phyloP scores from a whole-genome alignment of 2,329 filamentous ascomycete species.

The Neonectria sp. region DNA sequence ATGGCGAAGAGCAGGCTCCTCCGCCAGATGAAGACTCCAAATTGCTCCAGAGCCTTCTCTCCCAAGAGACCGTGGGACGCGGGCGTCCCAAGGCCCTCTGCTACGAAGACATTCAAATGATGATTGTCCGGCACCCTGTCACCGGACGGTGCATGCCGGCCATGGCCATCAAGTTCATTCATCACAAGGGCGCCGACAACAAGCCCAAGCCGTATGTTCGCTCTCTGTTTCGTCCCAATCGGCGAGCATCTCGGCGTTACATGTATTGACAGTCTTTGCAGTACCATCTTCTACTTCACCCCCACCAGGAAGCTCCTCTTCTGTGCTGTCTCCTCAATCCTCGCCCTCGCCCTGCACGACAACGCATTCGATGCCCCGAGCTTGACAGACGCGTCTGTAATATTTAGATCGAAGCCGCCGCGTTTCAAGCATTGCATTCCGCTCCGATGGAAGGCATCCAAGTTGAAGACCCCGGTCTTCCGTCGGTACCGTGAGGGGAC shows the following conservation, averaged over 20 bases:
- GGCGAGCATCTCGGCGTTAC: background rate
- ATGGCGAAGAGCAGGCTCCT: conserved; percentile 26
- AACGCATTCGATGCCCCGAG: background rate
- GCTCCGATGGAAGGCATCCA: conserved; percentile 42
- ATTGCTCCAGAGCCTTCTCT: conserved; percentile 12
- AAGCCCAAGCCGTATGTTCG: conserved; percentile 48
- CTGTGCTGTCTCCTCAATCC: background rate
- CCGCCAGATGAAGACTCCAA: conserved; percentile 39
- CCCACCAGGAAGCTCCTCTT: background rate
- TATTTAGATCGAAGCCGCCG: background rate
- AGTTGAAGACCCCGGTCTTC: conserved; percentile 48
- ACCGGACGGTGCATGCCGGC: conserved; percentile 38
- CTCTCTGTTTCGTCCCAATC: background rate
- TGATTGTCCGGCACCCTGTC: conserved; percentile 44
- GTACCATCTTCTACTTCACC: conserved; percentile 14
- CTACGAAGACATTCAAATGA: conserved; percentile 51
- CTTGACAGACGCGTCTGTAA: background rate
- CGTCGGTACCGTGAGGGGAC: conserved; percentile 25
- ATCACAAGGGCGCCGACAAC: conserved; percentile 49
- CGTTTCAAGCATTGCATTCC: background rate
- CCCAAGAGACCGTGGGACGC: conserved; percentile 38
- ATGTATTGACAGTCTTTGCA: conserved; percentile 11
- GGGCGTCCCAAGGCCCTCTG: conserved; percentile 48
- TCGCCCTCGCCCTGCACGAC: background rate
- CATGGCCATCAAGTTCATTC: conserved; percentile 51